phyloP scores from a whole-genome alignment of 768 basidiomycete genomes.

The Rhizopogon vesiculosus region DNA sequence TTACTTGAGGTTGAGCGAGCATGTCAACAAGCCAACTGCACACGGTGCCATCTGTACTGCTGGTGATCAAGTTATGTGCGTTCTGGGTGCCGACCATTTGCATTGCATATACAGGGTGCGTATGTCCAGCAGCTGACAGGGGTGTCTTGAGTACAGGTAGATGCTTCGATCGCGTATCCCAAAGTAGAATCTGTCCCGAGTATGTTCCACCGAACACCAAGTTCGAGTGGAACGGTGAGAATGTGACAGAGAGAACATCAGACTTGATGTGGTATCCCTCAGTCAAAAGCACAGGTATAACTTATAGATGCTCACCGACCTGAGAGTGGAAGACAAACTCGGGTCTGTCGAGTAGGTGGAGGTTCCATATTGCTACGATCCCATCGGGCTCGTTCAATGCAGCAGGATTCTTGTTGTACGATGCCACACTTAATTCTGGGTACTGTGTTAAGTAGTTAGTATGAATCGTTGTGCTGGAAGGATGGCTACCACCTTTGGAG shows the following conservation, averaged over 20 bases:
- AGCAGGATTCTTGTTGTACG: conserved; percentile 96
- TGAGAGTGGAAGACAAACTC: conserved; percentile 99
- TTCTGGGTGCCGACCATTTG: conserved; percentile 98
- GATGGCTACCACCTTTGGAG: conserved; percentile 66
- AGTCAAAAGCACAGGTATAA: not conserved
- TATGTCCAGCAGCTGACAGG: conserved; percentile 92
- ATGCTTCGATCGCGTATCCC: conserved; percentile 98
- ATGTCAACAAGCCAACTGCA: conserved; percentile 99
- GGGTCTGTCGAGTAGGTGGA: conserved; percentile 90
- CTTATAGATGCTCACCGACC: conserved; percentile 40
- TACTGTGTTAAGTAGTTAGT: conserved; percentile 49
- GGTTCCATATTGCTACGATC: conserved; percentile 95
- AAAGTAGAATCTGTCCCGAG: conserved; percentile 95
- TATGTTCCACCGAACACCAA: conserved; percentile 98
- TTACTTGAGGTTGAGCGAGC: conserved; percentile 95
- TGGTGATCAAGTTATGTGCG: conserved; percentile 95
- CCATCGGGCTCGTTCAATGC: conserved; percentile 96
- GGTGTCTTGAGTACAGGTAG: conserved; percentile 96
- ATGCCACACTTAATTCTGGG: conserved; percentile 91
- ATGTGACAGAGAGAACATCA: conserved; percentile 93
- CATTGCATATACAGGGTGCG: conserved; percentile 98
- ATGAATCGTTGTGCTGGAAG: not conserved
- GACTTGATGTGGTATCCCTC: conserved; percentile 50
- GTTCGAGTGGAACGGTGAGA: conserved; percentile 97
- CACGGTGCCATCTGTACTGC: conserved; percentile 94